Conservation (phyloP, 169 alveolate genomes). For the Cryptosporidium parvum region DNA sequence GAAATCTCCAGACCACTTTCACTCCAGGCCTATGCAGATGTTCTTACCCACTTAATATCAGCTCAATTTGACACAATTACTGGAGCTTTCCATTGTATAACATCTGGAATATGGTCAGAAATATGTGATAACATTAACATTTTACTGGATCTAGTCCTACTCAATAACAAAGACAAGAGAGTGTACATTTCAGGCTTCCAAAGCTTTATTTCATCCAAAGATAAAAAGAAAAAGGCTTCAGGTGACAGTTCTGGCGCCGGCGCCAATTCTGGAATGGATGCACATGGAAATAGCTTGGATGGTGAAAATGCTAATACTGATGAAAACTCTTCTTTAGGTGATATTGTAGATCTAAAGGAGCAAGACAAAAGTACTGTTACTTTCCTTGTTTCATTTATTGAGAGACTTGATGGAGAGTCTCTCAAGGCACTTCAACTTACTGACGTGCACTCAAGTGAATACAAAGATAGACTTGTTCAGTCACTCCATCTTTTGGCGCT, state of each 20-base stretch:
- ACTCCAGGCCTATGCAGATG: slow-evolving; percentile 86
- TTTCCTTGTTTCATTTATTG: slow-evolving; percentile 85
- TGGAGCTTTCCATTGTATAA: slow-evolving; percentile 88
- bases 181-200: slow-evolving; percentile 80
- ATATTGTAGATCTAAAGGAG: slow-evolving; percentile 36
- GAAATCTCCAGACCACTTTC: slow-evolving; percentile 87
- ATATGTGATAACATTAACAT: slow-evolving; percentile 83
- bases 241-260: background rate
- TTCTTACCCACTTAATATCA: slow-evolving; percentile 87
- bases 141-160: slow-evolving; percentile 33
- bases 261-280: slow-evolving; percentile 1
- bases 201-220: slow-evolving; percentile 81
- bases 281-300: background rate
- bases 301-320: background rate
- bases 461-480: slow-evolving; percentile 84
- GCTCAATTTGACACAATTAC: slow-evolving; percentile 90
- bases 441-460: slow-evolving; percentile 88
- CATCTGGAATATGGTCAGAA: slow-evolving; percentile 86
- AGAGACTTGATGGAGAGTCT: slow-evolving; percentile 87
- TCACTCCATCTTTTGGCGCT: slow-evolving; percentile 82
- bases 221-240: slow-evolving; percentile 64
- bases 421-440: slow-evolving; percentile 86
- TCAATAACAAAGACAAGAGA: slow-evolving; percentile 53
- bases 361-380: slow-evolving; percentile 79
- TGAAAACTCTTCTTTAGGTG: slow-evolving; percentile 11